Conservation (phyloP, 2,329 filamentous ascomycete species). For the Stachybotrys elegans region DNA sequence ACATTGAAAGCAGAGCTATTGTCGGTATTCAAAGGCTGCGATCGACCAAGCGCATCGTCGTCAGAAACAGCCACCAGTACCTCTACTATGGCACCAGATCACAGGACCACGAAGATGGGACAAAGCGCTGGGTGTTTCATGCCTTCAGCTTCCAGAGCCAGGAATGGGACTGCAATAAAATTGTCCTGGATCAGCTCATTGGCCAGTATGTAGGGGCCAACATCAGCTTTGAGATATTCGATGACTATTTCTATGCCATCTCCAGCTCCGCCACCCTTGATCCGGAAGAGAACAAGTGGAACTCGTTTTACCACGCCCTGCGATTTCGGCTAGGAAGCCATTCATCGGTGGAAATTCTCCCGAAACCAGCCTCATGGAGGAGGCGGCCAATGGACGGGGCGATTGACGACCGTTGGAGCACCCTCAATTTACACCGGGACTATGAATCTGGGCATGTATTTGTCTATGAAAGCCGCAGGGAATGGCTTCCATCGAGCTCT, state of each 20-base stretch:
- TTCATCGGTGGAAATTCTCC: conserved; percentile 37
- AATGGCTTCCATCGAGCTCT: conserved; percentile 53
- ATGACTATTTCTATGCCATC: conserved; percentile 62
- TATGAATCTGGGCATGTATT: conserved; percentile 52
- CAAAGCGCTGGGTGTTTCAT: conserved; percentile 58
- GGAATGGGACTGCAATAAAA: conserved; percentile 34
- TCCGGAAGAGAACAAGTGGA: conserved; percentile 59
- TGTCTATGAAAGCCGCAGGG: conserved; percentile 64
- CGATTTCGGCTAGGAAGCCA: conserved; percentile 50
- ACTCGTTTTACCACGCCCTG: conserved; percentile 64
- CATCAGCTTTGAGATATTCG: conserved; percentile 67
- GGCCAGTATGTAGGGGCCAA: conserved; percentile 62
- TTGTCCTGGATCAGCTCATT: conserved; percentile 53
- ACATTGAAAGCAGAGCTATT: conserved; percentile 36
- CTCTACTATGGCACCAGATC: conserved; percentile 65
- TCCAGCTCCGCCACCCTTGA: conserved; percentile 61
- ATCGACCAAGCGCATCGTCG: conserved; percentile 56
- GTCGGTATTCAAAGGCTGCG: conserved; percentile 35
- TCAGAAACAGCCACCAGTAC: conserved; percentile 56
- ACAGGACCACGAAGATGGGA: conserved; percentile 44
- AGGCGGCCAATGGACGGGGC: conserved; percentile 64
- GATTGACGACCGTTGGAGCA: conserved; percentile 70
- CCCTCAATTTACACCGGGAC: conserved; percentile 56
- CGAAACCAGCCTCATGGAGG: conserved; percentile 45
- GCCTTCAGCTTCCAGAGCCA: conserved; percentile 41